Base-by-base conservation (phyloP, 495 filamentous ascomycete genomes). In the Opeltia flavorubescens region DNA sequence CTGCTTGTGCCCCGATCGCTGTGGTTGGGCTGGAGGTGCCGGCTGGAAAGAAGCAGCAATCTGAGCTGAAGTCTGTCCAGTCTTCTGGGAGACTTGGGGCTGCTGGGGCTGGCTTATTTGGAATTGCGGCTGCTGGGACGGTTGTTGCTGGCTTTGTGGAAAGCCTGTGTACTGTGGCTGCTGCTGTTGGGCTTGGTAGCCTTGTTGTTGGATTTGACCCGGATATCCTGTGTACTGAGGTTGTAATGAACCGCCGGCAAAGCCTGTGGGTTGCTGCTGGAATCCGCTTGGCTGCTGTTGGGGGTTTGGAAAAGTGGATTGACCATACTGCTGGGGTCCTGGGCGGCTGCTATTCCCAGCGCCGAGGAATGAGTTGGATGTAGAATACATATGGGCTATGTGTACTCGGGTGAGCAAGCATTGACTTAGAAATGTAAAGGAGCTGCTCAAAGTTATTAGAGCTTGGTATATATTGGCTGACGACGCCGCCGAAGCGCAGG, bases 31-130 rank as follows among this genome's bases (percentile, higher is more conserved):
- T 41, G 64, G 63, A 9, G 74, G 70, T 30, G 72, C 68, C 12
- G 59, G 49, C 53, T 80, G 75, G 67, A 95, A 95, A 18, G 84
- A 94, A 56, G 86, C 78, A 25, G 88, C 86, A 65, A 94, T 86
- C 49, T 87, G 83, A 44, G 69, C 72, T 52, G 89, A 94, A 18
- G 83, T 87, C 49, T 78, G 67, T 47, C 78, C 77, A n/a, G 82
- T 81, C 62, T 84, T 80, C 39, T 60, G 52, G 70, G 67, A 52
- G 55, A 67, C 35, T 55, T 75, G 78, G 41, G 64, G 67, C 48
- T 68, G 69, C 41, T 68, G 62, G 36, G 67, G 58, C 49, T 69
- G 66, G 41, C 62, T 53, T 58, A 64, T 50, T 62, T 66, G 51
- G 46, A 44, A 47, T 47, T 55, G 55, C 55, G 62, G 63, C 40